Base-by-base conservation (phyloP, 2,329 filamentous ascomycete species). In the Neonectria sp. region DNA sequence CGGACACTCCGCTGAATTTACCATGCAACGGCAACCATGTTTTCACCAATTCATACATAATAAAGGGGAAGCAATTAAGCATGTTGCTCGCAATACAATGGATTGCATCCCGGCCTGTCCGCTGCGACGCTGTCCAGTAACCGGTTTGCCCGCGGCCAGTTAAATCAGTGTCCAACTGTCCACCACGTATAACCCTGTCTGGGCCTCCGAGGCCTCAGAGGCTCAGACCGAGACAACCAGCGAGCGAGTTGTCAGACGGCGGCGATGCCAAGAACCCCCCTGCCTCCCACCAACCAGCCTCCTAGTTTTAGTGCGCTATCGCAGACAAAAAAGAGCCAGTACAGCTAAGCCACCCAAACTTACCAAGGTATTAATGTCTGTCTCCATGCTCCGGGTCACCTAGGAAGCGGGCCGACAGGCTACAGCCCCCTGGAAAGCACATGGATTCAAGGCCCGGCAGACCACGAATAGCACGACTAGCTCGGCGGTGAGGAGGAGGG, bases 401-500 rank as follows among this genome's bases (percentile, higher is more conserved):
- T 48, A 43, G 25, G 49, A 60, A 60, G 67, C 63, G 67, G 67
- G 64, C 33, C 60, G 52, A 24, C 59, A 29, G 46, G 27, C 29
- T n/a, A 33, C 17, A 53, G 29, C 59, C 67, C 67, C 59, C 60
- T 11, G 59, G 56, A 37, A 27, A 7, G 45, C 33, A 48, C 56
- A 69, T 29, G 67, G 63, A 46, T 58, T 46, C 48, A 40, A 53
- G 53, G 27, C 11, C 53, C 25, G 55, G 55, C 66, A 55, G 45
- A 24, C 53, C 63, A 61, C 58, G 66, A 65, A 68, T 63, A 68
- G 40, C 55, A 61, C 55, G 63, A 61, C 49, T 53, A 11, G 63
- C 57, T 37, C 46, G 61, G 65, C 65, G 62, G 65, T 68, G 61
- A 68, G 45, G 61, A 59, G 60, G 53, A 31, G n/a, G 17, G 31